A percentile compares a stretch with the other conserved stretches of the same genome.
Conservation (phyloP, 192 early-diverging fungal genomes). For the Chytriomyces confervae region DNA sequence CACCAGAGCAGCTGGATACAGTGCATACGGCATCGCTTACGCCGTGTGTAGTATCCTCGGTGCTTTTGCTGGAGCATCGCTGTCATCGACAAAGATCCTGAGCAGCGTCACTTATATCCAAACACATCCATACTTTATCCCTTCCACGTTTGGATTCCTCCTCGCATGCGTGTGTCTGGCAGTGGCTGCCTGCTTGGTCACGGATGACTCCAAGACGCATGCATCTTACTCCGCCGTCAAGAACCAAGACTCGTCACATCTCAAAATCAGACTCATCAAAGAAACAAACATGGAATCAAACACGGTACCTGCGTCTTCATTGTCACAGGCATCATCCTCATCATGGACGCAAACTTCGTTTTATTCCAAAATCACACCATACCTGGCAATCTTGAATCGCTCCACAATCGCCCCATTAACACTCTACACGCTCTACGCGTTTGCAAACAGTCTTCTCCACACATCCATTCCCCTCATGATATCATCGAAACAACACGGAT, state of each 20-base stretch:
- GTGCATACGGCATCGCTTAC: conserved; percentile 47
- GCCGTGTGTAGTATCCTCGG: conserved; percentile 38
- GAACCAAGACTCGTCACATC: neutral
- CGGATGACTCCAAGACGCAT: neutral
- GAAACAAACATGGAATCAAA: too few species aligned
- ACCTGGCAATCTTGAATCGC: conserved; percentile 26
- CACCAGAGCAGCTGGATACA: conserved; percentile 41
- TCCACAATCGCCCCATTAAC: conserved; percentile 32
- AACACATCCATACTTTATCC: conserved; percentile 44
- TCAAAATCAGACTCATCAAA: neutral
- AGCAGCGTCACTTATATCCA: neutral
- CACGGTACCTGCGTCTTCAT: too few species aligned
- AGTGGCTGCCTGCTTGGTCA: neutral
- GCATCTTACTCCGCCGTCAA: neutral
- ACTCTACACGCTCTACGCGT: conserved; percentile 37
- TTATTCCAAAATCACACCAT: conserved; percentile 17
- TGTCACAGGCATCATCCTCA: neutral
- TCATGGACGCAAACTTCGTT: neutral
- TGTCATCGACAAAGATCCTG: conserved; percentile 37
- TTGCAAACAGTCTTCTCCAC: conserved; percentile 39
- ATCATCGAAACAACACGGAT: conserved; percentile 7
- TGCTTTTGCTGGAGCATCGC: conserved; percentile 38
- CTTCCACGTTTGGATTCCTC: conserved; percentile 39
- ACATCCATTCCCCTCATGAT: conserved; percentile 44
- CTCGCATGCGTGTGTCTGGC: conserved; percentile 33